A percentile compares a stretch with the other conserved stretches of the same genome.
phyloP scores from a whole-genome alignment of 345 rosid species.

The Pistacia vera region DNA sequence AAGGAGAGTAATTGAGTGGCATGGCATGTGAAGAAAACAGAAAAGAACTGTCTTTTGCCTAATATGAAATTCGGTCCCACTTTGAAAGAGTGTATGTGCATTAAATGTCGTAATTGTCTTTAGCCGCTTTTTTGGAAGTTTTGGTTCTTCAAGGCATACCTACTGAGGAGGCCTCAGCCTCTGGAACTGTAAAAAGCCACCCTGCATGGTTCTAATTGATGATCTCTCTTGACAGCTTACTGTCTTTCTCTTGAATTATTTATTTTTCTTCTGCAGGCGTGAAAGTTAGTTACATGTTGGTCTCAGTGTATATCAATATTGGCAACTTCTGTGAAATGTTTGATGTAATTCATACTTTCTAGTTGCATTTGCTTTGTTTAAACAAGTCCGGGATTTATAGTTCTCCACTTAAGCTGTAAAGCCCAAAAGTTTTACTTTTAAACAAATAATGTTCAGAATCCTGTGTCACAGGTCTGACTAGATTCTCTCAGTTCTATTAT shows the following conservation, averaged over 20 bases:
- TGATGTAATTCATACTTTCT: constrained; percentile 5
- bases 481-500: not conserved
- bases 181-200: constrained; percentile 20
- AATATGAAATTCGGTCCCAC: constrained; percentile 17
- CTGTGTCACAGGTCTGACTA: not conserved
- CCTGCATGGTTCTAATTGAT: constrained; percentile 10
- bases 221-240: constrained; percentile 5
- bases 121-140: constrained; percentile 11
- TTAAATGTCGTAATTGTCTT: constrained; percentile 21
- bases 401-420: not conserved
- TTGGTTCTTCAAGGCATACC: constrained; percentile 18
- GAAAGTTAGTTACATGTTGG: not conserved
- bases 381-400: not conserved
- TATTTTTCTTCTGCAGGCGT: not conserved
- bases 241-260: not conserved
- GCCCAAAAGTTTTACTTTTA: not conserved
- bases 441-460: constrained; percentile 5
- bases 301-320: not conserved
- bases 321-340: constrained; percentile 10
- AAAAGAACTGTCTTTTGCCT: constrained; percentile 18
- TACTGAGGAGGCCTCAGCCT: constrained; percentile 14
- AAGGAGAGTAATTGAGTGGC: not conserved
- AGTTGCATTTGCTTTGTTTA: not conserved
- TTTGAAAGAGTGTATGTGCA: not conserved
- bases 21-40: constrained; percentile 10